Conservation (phyloP, 2,329 filamentous ascomycete species). For the Ceratocystis smalleyi region DNA sequence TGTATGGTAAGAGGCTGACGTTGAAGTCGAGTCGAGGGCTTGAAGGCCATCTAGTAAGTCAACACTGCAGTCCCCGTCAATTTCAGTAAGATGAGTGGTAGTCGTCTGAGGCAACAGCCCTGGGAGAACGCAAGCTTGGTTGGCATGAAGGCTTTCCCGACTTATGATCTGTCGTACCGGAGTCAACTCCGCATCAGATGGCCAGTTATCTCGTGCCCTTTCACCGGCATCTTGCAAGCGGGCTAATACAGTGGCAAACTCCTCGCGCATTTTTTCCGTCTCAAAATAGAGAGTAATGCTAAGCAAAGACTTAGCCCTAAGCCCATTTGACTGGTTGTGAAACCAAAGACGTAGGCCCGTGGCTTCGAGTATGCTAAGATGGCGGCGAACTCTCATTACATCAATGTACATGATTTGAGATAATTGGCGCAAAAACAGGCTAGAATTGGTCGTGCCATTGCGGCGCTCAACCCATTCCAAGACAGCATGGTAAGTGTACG, state of each 20-base stretch:
- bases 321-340: neutral
- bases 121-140: neutral
- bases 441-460: neutral
- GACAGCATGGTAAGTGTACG: neutral
- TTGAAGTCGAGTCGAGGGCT: neutral
- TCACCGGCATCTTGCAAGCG: neutral
- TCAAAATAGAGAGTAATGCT: neutral
- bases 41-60: neutral
- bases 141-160: neutral
- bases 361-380: neutral
- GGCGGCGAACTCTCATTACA: neutral
- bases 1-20: neutral
- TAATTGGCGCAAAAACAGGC: slow-evolving; percentile 9
- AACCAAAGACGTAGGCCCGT: neutral
- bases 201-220: neutral
- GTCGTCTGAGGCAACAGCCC: neutral
- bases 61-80: neutral
- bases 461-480: slow-evolving; percentile 11
- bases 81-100: neutral
- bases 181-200: neutral
- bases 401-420: slow-evolving; percentile 14
- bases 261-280: neutral
- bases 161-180: neutral
- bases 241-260: neutral
- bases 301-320: neutral